A percentile compares a stretch with the other conserved stretches of the same genome.
These are phyloP conservation scores for Phoma sp. DNA, from an alignment of 2,329 filamentous ascomycete species.

Conservation along the genomic window DNA sequence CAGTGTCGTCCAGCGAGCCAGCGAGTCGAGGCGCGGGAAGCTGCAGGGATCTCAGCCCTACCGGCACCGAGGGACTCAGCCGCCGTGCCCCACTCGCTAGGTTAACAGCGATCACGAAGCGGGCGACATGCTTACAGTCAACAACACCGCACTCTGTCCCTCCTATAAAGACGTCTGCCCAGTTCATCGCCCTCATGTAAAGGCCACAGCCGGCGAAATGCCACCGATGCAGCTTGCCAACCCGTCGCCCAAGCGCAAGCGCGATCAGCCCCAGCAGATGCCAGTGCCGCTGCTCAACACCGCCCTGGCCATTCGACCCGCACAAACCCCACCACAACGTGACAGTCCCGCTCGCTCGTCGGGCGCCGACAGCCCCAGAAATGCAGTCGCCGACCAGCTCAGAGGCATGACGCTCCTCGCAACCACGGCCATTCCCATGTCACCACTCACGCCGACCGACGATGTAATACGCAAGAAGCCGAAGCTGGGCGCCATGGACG, in stretches of 20 bases:
- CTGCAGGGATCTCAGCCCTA: constrained; percentile 29
- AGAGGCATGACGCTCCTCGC: constrained; percentile 38
- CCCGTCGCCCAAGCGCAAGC: constrained; percentile 49
- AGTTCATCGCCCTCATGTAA: constrained; percentile 32
- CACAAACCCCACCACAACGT: constrained; percentile 30
- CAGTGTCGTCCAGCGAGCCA: neutral
- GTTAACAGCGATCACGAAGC: constrained; percentile 22
- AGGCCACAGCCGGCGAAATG: constrained; percentile 34
- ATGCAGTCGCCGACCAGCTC: constrained; percentile 46
- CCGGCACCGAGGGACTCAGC: neutral
- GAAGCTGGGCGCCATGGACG: constrained; percentile 37
- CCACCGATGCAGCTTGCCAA: constrained; percentile 42
- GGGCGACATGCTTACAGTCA: constrained; percentile 9
- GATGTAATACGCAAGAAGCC: constrained; percentile 45
- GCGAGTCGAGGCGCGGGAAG: neutral
- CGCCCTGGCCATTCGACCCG: constrained; percentile 31
- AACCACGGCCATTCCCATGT: constrained; percentile 38
- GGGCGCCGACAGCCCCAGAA: constrained; percentile 41
- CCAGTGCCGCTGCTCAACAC: constrained; percentile 42
- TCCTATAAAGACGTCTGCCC: neutral
- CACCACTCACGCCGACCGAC: constrained; percentile 44
- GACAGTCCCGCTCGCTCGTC: constrained; percentile 31
- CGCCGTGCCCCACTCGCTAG: constrained; percentile 23
- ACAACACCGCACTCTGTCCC: constrained; percentile 11
- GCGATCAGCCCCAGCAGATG: constrained; percentile 34